Evolutionary conservation across 2,329 filamentous ascomycete genomes (phyloP).

Genomic region (Penicillium sp.): DNA sequence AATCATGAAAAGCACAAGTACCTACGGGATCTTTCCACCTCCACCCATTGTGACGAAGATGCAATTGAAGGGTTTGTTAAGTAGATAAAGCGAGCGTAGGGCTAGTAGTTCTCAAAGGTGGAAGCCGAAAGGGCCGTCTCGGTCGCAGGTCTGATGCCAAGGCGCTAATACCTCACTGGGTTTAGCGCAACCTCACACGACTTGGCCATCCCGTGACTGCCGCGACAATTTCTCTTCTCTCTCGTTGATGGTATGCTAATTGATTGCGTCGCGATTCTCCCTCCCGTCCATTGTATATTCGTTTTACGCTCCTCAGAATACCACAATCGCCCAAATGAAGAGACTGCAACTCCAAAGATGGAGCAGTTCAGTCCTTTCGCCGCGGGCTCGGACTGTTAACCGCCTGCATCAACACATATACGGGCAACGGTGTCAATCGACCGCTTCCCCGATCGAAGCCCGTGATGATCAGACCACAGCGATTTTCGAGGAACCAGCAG

Average conservation of each 20-base stretch:
- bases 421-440: slow-evolving; percentile 43
- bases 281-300: slow-evolving; percentile 16
- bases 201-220: slow-evolving; percentile 38
- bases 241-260: slow-evolving; percentile 20
- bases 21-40: slow-evolving; percentile 73
- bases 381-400: slow-evolving; percentile 44
- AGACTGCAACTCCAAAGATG: slow-evolving; percentile 52
- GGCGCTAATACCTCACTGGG: slow-evolving; percentile 22
- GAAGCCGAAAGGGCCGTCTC: slow-evolving; percentile 33
- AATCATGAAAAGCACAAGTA: slow-evolving; percentile 40
- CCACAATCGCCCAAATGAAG: slow-evolving; percentile 46
- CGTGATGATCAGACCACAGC: slow-evolving; percentile 28
- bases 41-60: slow-evolving; percentile 59
- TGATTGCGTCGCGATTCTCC: slow-evolving; percentile 19
- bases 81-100: slow-evolving; percentile 22
- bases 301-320: slow-evolving; percentile 6
- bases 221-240: slow-evolving; percentile 41
- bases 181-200: slow-evolving; percentile 37
- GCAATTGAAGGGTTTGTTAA: slow-evolving; percentile 23
- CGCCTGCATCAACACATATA: slow-evolving; percentile 39
- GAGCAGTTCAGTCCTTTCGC: slow-evolving; percentile 51
- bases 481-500: slow-evolving; percentile 24
- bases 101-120: slow-evolving; percentile 24
- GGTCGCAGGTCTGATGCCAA: slow-evolving; percentile 30
- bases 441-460: slow-evolving; percentile 28